These are phyloP conservation scores for Oxyria digyna DNA, from an alignment of 148 eudicot species.

Conservation along the genomic window DNA sequence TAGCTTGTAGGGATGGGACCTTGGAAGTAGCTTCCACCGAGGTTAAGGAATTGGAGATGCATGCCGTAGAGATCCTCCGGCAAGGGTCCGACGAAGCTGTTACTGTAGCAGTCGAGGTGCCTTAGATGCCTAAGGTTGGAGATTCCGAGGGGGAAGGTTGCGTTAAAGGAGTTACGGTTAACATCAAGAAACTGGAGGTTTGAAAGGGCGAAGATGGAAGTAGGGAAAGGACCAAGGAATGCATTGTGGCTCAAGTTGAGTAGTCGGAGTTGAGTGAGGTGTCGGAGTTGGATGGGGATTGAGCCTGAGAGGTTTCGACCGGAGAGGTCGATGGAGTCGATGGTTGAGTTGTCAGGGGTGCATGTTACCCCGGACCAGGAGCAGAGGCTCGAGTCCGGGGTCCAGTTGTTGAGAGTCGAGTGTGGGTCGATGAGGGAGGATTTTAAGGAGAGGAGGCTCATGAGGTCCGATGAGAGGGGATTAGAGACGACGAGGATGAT, in stretches of 20 bases:
- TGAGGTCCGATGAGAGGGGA: conserved; percentile 28
- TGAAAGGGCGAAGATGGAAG: conserved; percentile 37
- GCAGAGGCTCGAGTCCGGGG: conserved; percentile 42
- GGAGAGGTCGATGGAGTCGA: conserved; percentile 56
- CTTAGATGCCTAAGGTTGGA: conserved; percentile 41
- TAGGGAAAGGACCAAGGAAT: conserved; percentile 36
- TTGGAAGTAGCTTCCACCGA: conserved; percentile 78
- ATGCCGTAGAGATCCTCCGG: conserved; percentile 39
- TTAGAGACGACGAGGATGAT: conserved; percentile 21
- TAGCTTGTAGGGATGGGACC: conserved; percentile 55
- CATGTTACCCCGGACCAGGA: conserved; percentile 78
- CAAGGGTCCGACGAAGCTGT: conserved; percentile 60
- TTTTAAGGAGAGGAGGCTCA: conserved; percentile 54
- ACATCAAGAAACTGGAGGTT: conserved; percentile 55
- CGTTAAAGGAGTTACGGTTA: conserved; percentile 52
- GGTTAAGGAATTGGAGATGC: conserved; percentile 56
- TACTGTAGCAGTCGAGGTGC: conserved; percentile 52
- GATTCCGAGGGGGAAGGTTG: conserved; percentile 55
- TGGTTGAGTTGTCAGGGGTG: conserved; percentile 12
- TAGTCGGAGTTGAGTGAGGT: conserved; percentile 30
- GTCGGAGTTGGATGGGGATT: conserved; percentile 31
- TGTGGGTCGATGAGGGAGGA: conserved; percentile 59
- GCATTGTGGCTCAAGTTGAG: conserved; percentile 56
- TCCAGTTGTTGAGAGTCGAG: conserved; percentile 51
- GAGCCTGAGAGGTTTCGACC: conserved; percentile 55